Conservation (phyloP, 2,329 filamentous ascomycete genomes). For the Cladosporium phlei region DNA sequence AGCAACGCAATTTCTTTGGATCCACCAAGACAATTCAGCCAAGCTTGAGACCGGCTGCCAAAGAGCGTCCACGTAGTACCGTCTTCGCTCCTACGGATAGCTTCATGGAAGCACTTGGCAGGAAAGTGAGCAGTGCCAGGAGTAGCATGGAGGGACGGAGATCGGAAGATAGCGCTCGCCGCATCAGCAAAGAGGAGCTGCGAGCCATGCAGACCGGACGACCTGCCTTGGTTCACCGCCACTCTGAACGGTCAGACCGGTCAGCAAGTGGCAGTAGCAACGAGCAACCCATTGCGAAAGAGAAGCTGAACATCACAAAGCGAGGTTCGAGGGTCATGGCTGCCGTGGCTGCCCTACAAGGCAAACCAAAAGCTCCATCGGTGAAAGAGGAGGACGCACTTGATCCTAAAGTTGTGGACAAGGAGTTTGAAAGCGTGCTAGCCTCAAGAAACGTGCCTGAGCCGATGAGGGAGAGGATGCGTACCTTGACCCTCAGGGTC, state of each 20-base stretch:
- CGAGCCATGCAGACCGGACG: conserved; percentile 21
- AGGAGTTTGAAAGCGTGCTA: conserved; percentile 58
- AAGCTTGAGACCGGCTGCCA: conserved; percentile 45
- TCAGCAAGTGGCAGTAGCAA: conserved; percentile 30
- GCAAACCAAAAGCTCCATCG: conserved; percentile 42
- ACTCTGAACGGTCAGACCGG: conserved; percentile 23
- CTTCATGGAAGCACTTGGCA: conserved; percentile 24
- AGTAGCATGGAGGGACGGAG: conserved; percentile 23
- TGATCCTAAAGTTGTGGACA: conserved; percentile 54
- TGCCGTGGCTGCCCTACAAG: conserved; percentile 59
- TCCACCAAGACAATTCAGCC: conserved; percentile 24
- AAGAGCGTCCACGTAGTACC: conserved; percentile 28
- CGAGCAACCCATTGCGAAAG: conserved; percentile 27
- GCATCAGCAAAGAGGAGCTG: conserved; percentile 15
- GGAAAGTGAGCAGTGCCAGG: conserved; percentile 25
- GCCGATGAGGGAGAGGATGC: conserved; percentile 91
- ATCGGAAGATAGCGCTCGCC: conserved; percentile 24
- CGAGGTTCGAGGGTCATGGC: conserved; percentile 57
- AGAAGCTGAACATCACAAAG: conserved; percentile 35
- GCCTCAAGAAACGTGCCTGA: conserved; percentile 90
- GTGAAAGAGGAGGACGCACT: conserved; percentile 43
- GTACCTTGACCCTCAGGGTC: conserved; percentile 78
- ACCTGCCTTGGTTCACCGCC: conserved; percentile 20
- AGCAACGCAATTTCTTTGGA: conserved; percentile 55
- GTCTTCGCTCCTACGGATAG: conserved; percentile 18